Percentiles rank a stretch among this genome's conserved stretches.
These are phyloP conservation scores for Mycena leptocephala DNA, from an alignment of 768 basidiomycete species.

Conservation along the genomic window DNA sequence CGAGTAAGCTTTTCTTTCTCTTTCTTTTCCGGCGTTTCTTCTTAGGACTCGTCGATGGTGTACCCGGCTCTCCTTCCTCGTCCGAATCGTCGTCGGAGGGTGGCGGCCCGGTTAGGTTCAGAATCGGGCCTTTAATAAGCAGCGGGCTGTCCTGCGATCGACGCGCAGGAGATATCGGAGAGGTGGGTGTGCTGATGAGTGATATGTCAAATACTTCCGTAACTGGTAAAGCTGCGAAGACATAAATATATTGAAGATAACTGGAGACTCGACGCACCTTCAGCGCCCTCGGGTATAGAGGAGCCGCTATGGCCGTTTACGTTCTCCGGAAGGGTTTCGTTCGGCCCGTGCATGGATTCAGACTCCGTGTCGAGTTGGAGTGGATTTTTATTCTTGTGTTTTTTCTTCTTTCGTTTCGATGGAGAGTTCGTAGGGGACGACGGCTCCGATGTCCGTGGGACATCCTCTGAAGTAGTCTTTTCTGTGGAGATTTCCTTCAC, in stretches of 20 bases:
- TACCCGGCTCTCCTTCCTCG: conserved; percentile 40
- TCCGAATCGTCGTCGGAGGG: conserved; percentile 39
- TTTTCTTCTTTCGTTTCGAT: conserved; percentile 32
- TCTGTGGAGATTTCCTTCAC: background rate
- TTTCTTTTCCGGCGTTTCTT: conserved; percentile 72
- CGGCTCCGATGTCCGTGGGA: background rate
- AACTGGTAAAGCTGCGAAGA: background rate
- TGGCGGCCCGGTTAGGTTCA: conserved; percentile 72
- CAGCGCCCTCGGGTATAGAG: background rate
- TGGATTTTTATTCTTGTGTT: conserved; percentile 25
- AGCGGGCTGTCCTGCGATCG: conserved; percentile 34
- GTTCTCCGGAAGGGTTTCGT: background rate
- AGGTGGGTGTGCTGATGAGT: conserved; percentile 27
- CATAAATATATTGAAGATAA: background rate
- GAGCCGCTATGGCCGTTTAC: background rate
- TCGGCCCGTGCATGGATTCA: conserved; percentile 8
- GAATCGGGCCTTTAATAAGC: conserved; percentile 58
- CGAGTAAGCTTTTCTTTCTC: conserved; percentile 58
- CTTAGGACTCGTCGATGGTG: conserved; percentile 53
- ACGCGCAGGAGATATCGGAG: conserved; percentile 22
- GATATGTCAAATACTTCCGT: conserved; percentile 36
- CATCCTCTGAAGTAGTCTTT: background rate
- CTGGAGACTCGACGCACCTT: background rate
- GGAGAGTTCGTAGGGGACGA: conserved; percentile 6
- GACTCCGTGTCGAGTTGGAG: background rate